Base-by-base conservation (phyloP, 495 filamentous ascomycete genomes). In the Rusavskia elegans region DNA sequence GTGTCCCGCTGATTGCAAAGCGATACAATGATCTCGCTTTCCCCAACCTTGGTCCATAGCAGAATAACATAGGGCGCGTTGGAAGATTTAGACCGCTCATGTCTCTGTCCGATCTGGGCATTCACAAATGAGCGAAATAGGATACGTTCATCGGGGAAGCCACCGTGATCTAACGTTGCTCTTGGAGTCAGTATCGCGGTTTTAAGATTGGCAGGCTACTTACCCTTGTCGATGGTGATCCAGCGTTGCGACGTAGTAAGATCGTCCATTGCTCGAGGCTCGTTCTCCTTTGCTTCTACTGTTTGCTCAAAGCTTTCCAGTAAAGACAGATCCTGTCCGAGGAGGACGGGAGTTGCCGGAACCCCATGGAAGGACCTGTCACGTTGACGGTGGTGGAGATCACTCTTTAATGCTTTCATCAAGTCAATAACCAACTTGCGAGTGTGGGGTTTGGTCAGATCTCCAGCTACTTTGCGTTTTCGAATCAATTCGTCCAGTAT, bases 1-100 rank as follows among this genome's bases (percentile, higher is more conserved):
- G 55, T 53, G 45, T 48, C 55, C 32, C 51, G 55, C 20, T 57
- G 51, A 29, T 57, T 57, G 51, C 55, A 57, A 10, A 57, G 29
- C 0, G 55, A 53, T 23, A 53, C 32, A 5, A 32, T 40, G 4
- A 57, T 36, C 27, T 53, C 55, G 14, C 55, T 49, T 13, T 57
- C 38, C 11, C 51, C 51, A 5, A 37, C 41, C 19, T 45, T 30
- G 16, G 55, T 57, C 55, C 55, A 57, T 3, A 57, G 25, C 4
- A 57, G 25, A 11, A 57, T 41, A 30, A 57, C 20, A 40, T 57
- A 57, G 0, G 55, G 55, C 21, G 55, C 51, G 35, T 48, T 57
- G 19, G 51, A 35, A 39, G 55, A 53, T 27, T 57, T 57, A 7
- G 51, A 50, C 42, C 55, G 45, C 19, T 51, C 30, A 25, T 38